phyloP scores from a whole-genome alignment of 768 basidiomycete species.

The Boletellus ananas region DNA sequence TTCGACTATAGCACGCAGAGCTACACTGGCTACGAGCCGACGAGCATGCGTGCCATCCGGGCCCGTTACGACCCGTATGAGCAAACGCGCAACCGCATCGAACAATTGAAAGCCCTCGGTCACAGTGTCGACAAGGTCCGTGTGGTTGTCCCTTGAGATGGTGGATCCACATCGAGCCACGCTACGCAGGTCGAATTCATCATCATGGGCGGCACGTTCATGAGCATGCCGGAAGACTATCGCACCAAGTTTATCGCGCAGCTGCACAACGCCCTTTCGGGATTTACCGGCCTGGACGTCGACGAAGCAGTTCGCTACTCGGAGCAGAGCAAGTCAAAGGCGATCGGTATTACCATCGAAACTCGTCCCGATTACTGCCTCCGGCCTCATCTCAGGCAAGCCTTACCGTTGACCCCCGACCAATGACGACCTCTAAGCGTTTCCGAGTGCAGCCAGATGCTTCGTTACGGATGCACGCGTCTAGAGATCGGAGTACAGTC shows the following conservation, averaged over 20 bases:
- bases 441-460: conserved; percentile 78
- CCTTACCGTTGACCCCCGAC: neutral
- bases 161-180: neutral
- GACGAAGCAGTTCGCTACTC: conserved; percentile 98
- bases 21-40: conserved; percentile 94
- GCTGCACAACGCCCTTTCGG: conserved; percentile 93
- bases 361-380: conserved; percentile 98
- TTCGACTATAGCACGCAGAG: conserved; percentile 99
- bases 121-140: conserved; percentile 94
- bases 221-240: conserved; percentile 99
- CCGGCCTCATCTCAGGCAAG: conserved; percentile 87
- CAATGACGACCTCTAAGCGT: neutral
- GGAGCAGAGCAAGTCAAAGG: conserved; percentile 96
- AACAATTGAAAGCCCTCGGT: conserved; percentile 93
- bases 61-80: conserved; percentile 97
- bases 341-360: conserved; percentile 98
- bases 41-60: conserved; percentile 97
- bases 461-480: conserved; percentile 97
- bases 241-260: conserved; percentile 91
- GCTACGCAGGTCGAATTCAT: conserved; percentile 74
- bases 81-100: conserved; percentile 91
- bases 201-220: conserved; percentile 98
- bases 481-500: conserved; percentile 99
- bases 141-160: conserved; percentile 1
- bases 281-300: conserved; percentile 88